Conservation (phyloP, 805 yeast genomes). For the Saccharomycopsis sp. region DNA sequence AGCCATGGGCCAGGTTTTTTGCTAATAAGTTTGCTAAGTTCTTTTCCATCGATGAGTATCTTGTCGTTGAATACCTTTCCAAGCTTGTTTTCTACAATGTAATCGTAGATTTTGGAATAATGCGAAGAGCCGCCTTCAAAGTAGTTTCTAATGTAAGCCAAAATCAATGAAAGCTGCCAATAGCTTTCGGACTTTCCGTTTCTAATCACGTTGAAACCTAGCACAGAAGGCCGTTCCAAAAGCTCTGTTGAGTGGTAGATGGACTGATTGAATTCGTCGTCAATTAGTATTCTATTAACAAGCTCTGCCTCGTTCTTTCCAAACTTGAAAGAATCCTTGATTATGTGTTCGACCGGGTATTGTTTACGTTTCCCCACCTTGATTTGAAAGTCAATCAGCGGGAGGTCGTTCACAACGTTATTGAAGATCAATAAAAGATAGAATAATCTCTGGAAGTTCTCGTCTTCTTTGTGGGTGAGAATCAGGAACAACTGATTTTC, state of each 20-base stretch:
- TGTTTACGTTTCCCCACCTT: background rate
- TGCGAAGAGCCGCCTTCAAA: slow-evolving; percentile 16
- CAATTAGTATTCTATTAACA: slow-evolving; percentile 10
- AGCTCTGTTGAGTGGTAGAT: slow-evolving; percentile 3
- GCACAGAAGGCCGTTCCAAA: slow-evolving; percentile 5
- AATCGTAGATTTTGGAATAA: slow-evolving; percentile 20
- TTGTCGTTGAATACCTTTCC: slow-evolving; percentile 42
- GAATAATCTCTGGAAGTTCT: slow-evolving; percentile 12
- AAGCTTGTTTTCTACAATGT: slow-evolving; percentile 33
- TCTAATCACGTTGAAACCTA: slow-evolving; percentile 14
- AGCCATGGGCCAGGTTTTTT: slow-evolving; percentile 88
- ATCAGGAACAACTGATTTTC: slow-evolving; percentile 4
- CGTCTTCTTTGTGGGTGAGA: background rate
- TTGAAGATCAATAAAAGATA: slow-evolving; percentile 15
- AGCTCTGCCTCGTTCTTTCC: slow-evolving; percentile 16
- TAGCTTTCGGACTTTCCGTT: slow-evolving; percentile 7
- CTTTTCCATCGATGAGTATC: slow-evolving; percentile 74
- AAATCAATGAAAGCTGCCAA: slow-evolving; percentile 17
- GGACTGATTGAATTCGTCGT: slow-evolving; percentile 3
- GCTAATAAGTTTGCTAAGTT: slow-evolving; percentile 42
- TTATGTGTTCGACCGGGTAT: slow-evolving; percentile 14
- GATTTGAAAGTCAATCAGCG: slow-evolving; percentile 5
- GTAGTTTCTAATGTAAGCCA: slow-evolving; percentile 14
- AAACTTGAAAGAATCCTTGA: slow-evolving; percentile 17
- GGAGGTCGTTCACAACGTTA: slow-evolving; percentile 3